Evolutionary conservation across 2,329 filamentous ascomycete species (phyloP).

Genomic region (Penicillium janthinellum): DNA sequence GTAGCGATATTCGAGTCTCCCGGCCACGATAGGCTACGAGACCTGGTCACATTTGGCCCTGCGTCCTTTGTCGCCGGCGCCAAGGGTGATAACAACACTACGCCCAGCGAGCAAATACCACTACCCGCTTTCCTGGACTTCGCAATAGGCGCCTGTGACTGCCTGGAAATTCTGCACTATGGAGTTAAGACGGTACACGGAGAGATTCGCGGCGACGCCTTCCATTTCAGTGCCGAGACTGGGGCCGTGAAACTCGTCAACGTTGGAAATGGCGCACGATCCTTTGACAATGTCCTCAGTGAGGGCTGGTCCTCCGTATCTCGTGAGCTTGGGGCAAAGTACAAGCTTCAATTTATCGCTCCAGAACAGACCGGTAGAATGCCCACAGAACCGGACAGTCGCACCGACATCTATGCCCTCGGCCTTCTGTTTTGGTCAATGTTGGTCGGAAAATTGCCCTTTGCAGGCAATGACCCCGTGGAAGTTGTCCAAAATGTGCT

Average conservation of each 20-base stretch:
- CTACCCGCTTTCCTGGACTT: slow-evolving; percentile 83
- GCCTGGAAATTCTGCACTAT: slow-evolving; percentile 88
- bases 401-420: slow-evolving; percentile 91
- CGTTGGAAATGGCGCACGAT: slow-evolving; percentile 81
- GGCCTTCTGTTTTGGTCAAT: slow-evolving; percentile 88
- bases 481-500: slow-evolving; percentile 92
- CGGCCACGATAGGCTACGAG: slow-evolving; percentile 70
- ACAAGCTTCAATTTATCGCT: slow-evolving; percentile 88
- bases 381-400: slow-evolving; percentile 85
- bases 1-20: slow-evolving; percentile 81
- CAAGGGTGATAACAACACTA: slow-evolving; percentile 51
- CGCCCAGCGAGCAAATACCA: slow-evolving; percentile 63
- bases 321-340: slow-evolving; percentile 80
- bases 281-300: slow-evolving; percentile 88
- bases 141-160: slow-evolving; percentile 83
- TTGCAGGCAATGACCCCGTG: slow-evolving; percentile 75
- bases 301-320: slow-evolving; percentile 84
- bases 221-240: slow-evolving; percentile 76
- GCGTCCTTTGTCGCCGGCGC: slow-evolving; percentile 65
- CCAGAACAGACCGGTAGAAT: slow-evolving; percentile 93
- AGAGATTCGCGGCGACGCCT: slow-evolving; percentile 86
- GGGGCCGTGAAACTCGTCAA: slow-evolving; percentile 76
- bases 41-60: slow-evolving; percentile 76
- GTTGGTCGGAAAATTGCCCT: slow-evolving; percentile 76
- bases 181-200: slow-evolving; percentile 84